Evolutionary conservation across 495 filamentous ascomycete species (phyloP).

Genomic region (Penicillium tannophilum): DNA sequence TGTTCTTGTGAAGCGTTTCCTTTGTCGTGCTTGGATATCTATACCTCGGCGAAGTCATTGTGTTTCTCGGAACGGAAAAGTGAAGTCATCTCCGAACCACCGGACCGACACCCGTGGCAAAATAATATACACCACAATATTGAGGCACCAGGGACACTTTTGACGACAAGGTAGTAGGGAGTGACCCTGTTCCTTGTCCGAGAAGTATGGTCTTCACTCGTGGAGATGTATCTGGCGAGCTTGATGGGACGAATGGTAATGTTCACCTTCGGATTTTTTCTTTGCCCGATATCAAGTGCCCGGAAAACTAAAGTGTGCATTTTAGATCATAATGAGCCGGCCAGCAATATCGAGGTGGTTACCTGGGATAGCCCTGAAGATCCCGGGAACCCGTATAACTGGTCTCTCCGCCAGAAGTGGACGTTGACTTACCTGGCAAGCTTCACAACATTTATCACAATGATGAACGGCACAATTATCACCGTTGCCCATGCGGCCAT

Average conservation of each 20-base stretch:
- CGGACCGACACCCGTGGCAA: neutral
- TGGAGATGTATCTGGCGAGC: conserved; percentile 29
- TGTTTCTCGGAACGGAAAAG: conserved; percentile 4
- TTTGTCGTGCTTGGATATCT: neutral
- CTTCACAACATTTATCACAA: conserved; percentile 36
- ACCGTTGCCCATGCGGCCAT: conserved; percentile 42
- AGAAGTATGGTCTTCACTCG: conserved; percentile 28
- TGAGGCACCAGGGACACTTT: neutral
- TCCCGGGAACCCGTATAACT: conserved; percentile 62
- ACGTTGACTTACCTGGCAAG: conserved; percentile 27
- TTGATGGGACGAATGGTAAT: conserved; percentile 25
- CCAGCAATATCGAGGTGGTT: conserved; percentile 29
- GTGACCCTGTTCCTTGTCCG: neutral
- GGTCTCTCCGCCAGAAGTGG: conserved; percentile 53
- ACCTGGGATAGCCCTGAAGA: conserved; percentile 56
- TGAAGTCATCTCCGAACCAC: conserved; percentile 17
- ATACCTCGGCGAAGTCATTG: neutral
- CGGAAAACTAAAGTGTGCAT: conserved; percentile 4
- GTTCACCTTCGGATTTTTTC: neutral
- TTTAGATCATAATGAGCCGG: conserved; percentile 24
- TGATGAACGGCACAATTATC: conserved; percentile 50
- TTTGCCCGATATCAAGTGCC: neutral
- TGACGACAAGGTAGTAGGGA: neutral
- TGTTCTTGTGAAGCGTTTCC: neutral
- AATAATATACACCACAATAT: neutral